Base-by-base conservation (phyloP, 306 rosid species). In the Malus orientalis region DNA sequence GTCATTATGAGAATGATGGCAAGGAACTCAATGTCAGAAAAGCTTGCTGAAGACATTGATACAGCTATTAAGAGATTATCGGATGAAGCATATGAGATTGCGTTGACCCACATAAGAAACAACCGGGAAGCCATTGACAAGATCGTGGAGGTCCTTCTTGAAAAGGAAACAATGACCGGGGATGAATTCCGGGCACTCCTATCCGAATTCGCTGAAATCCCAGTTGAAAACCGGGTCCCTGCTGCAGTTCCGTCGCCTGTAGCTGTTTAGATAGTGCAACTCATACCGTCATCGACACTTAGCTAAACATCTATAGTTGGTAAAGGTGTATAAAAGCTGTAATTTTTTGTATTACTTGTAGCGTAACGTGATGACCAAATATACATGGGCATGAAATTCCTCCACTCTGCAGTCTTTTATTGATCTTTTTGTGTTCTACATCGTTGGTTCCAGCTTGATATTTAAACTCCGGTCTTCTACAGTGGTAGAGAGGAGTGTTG, bases 1-100 rank as follows among this genome's bases (percentile, higher is more conserved):
- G 88, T 95, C 32, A 90, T 95, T 71, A 92, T 95, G 98, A 86
- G 98, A 83, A 95, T 92, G 98, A 95, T 95, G 97, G 98, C 98
- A 27, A 90, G 98, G 86, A 92, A 95, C 82, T 95, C 96, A 11
- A 95, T 95, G 98, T 95, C 97, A 2, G 98, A 95, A 80, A 95
- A 76, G 85, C 98, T 95, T 19, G 98, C 97, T 4, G 93, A 87
- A 88, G 99, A 95, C 86, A 95, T 95, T 7, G 99, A 95, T 55
- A 20, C 84, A 22, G 97, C 99, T 29, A 78, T 92, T 76, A 95
- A 95, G 89, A 89, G 83, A 79, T 4, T 95, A 69, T 90, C 99
- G 19, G 97, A 92, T 38, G 90, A 90, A 76, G 99, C 96, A 12
- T 92, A 95, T 59, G 87, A 88, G 86, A 90, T 95, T 69, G 93